These are phyloP conservation scores for Coemansia sp. DNA, from an alignment of 192 early-diverging fungal species.

Conservation along the genomic window DNA sequence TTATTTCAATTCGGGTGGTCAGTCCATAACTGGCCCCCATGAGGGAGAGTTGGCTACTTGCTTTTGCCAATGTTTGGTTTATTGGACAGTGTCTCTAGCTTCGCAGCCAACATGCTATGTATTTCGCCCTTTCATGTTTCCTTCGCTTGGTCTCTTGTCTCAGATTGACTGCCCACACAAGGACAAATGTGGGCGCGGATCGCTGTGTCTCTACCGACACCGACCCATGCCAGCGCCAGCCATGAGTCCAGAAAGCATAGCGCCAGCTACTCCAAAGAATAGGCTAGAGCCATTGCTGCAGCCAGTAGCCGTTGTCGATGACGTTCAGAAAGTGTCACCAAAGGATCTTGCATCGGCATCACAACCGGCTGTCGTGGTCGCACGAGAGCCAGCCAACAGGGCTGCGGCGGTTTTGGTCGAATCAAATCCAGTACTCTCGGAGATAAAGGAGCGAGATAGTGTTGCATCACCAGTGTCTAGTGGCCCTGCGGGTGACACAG, in stretches of 20 bases:
- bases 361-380: background rate
- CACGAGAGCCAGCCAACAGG: background rate
- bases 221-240: background rate
- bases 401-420: background rate
- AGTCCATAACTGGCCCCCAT: too few relatives aligned
- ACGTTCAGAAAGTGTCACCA: background rate
- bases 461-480: background rate
- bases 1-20: too few relatives aligned
- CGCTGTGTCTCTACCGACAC: conserved; percentile 31
- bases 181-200: conserved; percentile 27
- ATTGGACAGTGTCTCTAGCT: background rate
- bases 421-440: background rate
- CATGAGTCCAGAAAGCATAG: background rate
- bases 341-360: background rate
- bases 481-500: background rate
- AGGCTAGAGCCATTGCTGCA: background rate
- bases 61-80: background rate
- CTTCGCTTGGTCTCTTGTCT: conserved; percentile 26
- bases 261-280: background rate
- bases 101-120: background rate
- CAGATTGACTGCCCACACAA: conserved; percentile 34
- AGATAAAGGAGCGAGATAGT: background rate
- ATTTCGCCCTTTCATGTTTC: conserved; percentile 22
- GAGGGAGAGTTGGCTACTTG: background rate
- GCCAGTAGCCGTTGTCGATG: background rate